A percentile compares a stretch with the other conserved stretches of the same genome.
These are phyloP conservation scores for Colletotrichum chrysophilum DNA, from an alignment of 2,329 filamentous ascomycete species.

Conservation along the genomic window DNA sequence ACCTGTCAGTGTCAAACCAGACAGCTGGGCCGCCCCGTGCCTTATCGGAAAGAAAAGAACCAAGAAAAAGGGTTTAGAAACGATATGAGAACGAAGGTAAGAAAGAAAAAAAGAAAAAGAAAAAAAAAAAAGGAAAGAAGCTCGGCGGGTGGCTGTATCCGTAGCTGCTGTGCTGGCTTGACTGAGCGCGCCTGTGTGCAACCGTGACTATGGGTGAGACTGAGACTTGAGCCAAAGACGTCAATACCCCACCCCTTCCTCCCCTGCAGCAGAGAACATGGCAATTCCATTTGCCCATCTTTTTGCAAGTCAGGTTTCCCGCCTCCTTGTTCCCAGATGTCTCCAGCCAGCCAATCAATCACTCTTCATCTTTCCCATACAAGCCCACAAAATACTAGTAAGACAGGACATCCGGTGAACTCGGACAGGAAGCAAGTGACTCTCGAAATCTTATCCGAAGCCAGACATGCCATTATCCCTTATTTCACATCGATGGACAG, in stretches of 20 bases:
- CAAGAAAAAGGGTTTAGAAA: not conserved
- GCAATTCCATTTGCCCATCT: constrained; percentile 3
- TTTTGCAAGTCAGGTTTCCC: not conserved
- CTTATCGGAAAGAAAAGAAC: not conserved
- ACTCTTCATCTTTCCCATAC: not conserved
- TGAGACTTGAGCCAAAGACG: not conserved
- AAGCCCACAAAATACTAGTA: not conserved
- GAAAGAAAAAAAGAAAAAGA: not conserved
- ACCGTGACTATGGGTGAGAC: not conserved
- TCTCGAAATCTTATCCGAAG: not conserved
- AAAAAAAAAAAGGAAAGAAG: not conserved
- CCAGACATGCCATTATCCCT: not conserved
- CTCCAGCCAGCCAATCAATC: not conserved
- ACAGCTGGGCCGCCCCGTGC: not conserved
- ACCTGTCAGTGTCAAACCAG: not conserved
- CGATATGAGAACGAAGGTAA: not conserved
- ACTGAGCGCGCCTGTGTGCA: not conserved
- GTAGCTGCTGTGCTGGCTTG: not conserved
- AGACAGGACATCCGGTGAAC: not conserved
- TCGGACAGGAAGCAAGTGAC: not conserved
- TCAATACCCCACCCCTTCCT: not conserved
- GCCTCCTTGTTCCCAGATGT: not conserved
- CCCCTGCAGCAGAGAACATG: not conserved
- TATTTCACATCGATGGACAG: not conserved
- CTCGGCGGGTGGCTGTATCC: not conserved